These are phyloP conservation scores for Fraxinus velutina DNA, from an alignment of 305 asterid species.

Conservation along the genomic window DNA sequence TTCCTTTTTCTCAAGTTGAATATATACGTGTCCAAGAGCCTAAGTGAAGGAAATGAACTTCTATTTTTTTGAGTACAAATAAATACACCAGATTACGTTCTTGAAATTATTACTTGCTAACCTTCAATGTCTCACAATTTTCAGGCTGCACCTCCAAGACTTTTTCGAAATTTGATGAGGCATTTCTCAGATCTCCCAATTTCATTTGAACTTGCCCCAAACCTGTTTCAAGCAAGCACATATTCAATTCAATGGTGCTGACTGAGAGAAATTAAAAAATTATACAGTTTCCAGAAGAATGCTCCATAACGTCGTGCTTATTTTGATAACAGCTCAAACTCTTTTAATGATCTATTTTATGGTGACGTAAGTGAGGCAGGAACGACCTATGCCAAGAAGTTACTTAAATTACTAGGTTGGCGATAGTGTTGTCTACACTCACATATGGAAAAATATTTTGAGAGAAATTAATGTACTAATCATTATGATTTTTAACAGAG, in stretches of 20 bases:
- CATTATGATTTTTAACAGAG: not conserved
- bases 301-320: not conserved
- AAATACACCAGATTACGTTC: constrained; percentile 2
- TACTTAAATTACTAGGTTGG: not conserved
- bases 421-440: not conserved
- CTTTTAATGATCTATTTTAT: not conserved
- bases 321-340: not conserved
- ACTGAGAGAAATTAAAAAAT: not conserved
- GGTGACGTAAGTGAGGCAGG: not conserved
- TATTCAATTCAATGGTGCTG: constrained; percentile 9
- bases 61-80: constrained; percentile 18
- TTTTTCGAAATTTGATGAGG: constrained; percentile 80
- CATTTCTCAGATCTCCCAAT: constrained; percentile 85
- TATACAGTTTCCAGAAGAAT: not conserved
- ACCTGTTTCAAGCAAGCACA: constrained; percentile 48
- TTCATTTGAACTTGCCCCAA: constrained; percentile 95
- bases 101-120: constrained; percentile 37
- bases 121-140: constrained; percentile 78
- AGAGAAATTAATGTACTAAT: not conserved
- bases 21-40: constrained; percentile 82
- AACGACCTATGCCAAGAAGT: not conserved
- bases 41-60: constrained; percentile 29
- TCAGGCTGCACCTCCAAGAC: constrained; percentile 95
- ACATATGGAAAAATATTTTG: not conserved
- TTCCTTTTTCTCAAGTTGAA: constrained; percentile 83